phyloP scores from a whole-genome alignment of 768 basidiomycete species.

The Chlorophyllum brunneum region DNA sequence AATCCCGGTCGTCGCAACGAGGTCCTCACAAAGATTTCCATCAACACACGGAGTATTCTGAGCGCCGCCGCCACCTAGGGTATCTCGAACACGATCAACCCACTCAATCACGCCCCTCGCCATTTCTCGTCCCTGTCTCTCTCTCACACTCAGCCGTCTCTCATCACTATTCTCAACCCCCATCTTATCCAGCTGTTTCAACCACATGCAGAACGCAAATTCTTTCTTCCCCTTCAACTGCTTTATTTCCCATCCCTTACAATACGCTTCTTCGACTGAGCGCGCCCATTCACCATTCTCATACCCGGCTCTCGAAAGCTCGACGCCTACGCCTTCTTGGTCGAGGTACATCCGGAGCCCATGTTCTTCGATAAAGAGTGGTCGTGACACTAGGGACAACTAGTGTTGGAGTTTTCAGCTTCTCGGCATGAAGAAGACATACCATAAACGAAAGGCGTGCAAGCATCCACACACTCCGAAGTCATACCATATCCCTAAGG shows the following conservation, averaged over 20 bases:
- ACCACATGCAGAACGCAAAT: background rate
- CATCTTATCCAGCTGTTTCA: background rate
- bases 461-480: conserved; percentile 72
- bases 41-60: background rate
- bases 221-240: conserved; percentile 41
- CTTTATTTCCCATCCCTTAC: conserved; percentile 44
- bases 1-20: background rate
- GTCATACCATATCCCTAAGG: conserved; percentile 76
- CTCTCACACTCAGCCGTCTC: conserved; percentile 35
- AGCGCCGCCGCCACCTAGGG: background rate
- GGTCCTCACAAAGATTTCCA: background rate
- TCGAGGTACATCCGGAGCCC: conserved; percentile 65
- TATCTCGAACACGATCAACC: conserved; percentile 35
- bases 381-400: conserved; percentile 55
- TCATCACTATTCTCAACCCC: conserved; percentile 17
- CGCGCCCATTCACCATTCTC: conserved; percentile 73
- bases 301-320: conserved; percentile 59
- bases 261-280: conserved; percentile 56
- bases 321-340: conserved; percentile 63
- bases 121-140: conserved; percentile 40
- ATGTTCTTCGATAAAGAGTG: conserved; percentile 79
- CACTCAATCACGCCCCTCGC: conserved; percentile 48
- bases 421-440: conserved; percentile 15
- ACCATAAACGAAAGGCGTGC: conserved; percentile 80
- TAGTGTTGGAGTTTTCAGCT: conserved; percentile 1